A percentile compares a stretch with the other conserved stretches of the same genome.
These are phyloP conservation scores for Suillus decipiens DNA, from an alignment of 768 basidiomycete genomes.

Conservation along the genomic window DNA sequence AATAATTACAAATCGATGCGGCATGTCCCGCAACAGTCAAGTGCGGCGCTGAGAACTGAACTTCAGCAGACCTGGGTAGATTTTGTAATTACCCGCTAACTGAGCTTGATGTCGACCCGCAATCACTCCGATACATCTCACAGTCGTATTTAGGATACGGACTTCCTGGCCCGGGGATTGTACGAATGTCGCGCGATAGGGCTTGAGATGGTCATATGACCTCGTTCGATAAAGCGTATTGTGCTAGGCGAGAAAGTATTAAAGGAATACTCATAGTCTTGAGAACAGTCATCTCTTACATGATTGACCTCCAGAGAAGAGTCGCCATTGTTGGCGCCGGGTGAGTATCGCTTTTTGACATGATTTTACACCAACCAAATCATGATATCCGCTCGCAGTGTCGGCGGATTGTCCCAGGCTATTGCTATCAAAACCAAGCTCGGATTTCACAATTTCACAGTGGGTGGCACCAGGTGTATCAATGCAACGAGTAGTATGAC, in stretches of 20 bases:
- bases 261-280: conserved; percentile 1
- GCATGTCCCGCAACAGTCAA: too few species aligned
- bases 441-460: conserved; percentile 42
- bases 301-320: conserved; percentile 12
- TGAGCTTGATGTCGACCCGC: too few species aligned
- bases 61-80: neutral
- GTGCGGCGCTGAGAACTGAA: neutral
- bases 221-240: neutral
- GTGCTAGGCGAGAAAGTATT: neutral
- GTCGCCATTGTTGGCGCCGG: conserved; percentile 26
- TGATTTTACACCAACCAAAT: neutral
- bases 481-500: neutral
- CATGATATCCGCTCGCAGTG: conserved; percentile 24
- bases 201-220: neutral
- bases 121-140: neutral
- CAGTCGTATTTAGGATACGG: conserved; percentile 2
- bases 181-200: neutral
- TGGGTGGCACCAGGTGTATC: conserved; percentile 18
- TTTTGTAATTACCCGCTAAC: neutral
- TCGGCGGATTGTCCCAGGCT: conserved; percentile 45
- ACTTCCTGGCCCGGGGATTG: neutral
- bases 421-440: conserved; percentile 43
- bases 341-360: conserved; percentile 8
- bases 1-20: too few species aligned
- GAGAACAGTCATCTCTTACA: neutral